These are phyloP conservation scores for Penicillium nordicum DNA, from an alignment of 2,329 filamentous ascomycete species.

Conservation along the genomic window DNA sequence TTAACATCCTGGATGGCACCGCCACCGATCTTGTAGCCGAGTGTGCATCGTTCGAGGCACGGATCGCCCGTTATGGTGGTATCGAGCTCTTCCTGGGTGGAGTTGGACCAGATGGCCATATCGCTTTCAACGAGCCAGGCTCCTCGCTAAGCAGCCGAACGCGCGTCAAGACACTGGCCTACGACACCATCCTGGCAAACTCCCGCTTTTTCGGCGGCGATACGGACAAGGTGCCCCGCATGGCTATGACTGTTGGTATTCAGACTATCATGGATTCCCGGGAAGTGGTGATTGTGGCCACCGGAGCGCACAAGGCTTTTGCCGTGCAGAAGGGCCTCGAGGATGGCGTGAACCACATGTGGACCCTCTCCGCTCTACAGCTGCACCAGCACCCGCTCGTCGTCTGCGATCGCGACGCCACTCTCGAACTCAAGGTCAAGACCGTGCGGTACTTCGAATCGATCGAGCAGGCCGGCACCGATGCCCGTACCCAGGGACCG, in stretches of 20 bases:
- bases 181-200: slow-evolving; percentile 83
- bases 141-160: slow-evolving; percentile 74
- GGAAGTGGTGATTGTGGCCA: slow-evolving; percentile 79
- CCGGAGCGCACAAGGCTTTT: slow-evolving; percentile 75
- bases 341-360: slow-evolving; percentile 83
- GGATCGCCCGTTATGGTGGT: slow-evolving; percentile 69
- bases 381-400: slow-evolving; percentile 78
- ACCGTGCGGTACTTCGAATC: slow-evolving; percentile 72
- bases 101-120: slow-evolving; percentile 81
- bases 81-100: slow-evolving; percentile 84
- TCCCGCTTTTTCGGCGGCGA: slow-evolving; percentile 79
- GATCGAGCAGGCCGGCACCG: slow-evolving; percentile 62
- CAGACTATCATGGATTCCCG: slow-evolving; percentile 77
- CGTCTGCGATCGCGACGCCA: slow-evolving; percentile 78
- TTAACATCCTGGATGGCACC: slow-evolving; percentile 81
- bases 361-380: slow-evolving; percentile 78
- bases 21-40: slow-evolving; percentile 71
- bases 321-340: slow-evolving; percentile 79
- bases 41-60: slow-evolving; percentile 74
- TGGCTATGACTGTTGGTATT: slow-evolving; percentile 81
- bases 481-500: slow-evolving; percentile 43
- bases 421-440: slow-evolving; percentile 69
- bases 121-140: slow-evolving; percentile 87
- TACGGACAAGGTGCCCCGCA: slow-evolving; percentile 68
- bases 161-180: slow-evolving; percentile 80